These are phyloP conservation scores for Eudorina sp. DNA, from an alignment of 139 green algal genomes.

Conservation along the genomic window DNA sequence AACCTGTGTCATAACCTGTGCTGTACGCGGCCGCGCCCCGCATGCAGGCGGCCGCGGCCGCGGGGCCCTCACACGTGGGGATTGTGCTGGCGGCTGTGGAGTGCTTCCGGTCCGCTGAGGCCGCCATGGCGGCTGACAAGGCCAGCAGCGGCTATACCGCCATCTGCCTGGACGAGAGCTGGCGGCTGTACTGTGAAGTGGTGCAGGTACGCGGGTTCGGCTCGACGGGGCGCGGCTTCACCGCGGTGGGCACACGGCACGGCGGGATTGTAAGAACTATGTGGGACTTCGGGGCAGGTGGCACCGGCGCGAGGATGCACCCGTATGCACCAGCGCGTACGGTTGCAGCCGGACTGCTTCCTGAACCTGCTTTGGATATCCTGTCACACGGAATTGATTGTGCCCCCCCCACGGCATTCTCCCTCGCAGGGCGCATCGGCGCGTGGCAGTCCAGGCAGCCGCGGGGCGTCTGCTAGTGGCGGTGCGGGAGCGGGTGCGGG, in stretches of 20 bases:
- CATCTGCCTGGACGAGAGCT: conserved; percentile 58
- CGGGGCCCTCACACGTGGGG: not conserved
- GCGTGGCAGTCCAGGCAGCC: not conserved
- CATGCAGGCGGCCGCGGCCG: conserved; percentile 32
- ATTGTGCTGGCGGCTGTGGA: conserved; percentile 39
- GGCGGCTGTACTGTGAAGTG: conserved; percentile 55
- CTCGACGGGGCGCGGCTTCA: no score
- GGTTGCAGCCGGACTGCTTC: no score
- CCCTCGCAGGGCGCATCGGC: not conserved
- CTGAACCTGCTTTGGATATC: no score
- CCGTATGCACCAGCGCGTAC: no score
- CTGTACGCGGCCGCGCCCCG: no score
- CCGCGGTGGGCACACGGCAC: no score
- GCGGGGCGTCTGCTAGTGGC: not conserved
- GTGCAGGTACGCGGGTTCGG: conserved; percentile 41
- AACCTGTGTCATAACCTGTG: no score
- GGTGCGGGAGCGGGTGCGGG: not conserved
- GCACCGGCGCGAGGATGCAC: no score
- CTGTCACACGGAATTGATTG: no score
- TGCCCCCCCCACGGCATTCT: not conserved
- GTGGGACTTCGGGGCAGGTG: no score
- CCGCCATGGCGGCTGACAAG: conserved; percentile 57
- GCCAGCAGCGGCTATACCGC: conserved; percentile 62
- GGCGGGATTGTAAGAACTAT: no score
- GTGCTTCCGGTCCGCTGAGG: conserved; percentile 44